These are phyloP conservation scores for Nitzschia putrida DNA, from an alignment of 108 stramenopile genomes.

Conservation along the genomic window DNA sequence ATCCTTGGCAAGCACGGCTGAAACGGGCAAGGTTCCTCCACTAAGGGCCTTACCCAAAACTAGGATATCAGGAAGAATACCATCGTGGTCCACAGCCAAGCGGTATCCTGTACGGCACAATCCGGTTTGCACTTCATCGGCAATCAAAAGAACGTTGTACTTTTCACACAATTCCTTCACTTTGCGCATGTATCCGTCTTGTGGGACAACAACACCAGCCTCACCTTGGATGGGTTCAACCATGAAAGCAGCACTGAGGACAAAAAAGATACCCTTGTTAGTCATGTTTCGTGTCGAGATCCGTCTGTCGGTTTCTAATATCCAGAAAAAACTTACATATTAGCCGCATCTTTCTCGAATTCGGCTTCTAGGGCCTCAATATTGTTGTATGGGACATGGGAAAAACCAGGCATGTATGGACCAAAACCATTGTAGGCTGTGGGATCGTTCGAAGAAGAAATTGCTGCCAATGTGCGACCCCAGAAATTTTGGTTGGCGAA, in stretches of 20 bases:
- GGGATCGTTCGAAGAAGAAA: slow-evolving; percentile 93
- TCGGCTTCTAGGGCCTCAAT: slow-evolving; percentile 81
- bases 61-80: slow-evolving; percentile 94
- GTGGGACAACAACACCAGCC: slow-evolving; percentile 98
- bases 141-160: slow-evolving; percentile 95
- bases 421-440: slow-evolving; percentile 91
- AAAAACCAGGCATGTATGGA: slow-evolving; percentile 96
- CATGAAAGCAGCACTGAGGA: slow-evolving; percentile 94
- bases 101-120: slow-evolving; percentile 92
- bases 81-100: slow-evolving; percentile 91
- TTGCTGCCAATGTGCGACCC: slow-evolving; percentile 99
- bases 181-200: slow-evolving; percentile 92
- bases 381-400: slow-evolving; percentile 88
- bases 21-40: slow-evolving; percentile 96
- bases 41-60: slow-evolving; percentile 96
- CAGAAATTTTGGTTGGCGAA: slow-evolving; percentile 99
- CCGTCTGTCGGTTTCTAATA: too few species aligned
- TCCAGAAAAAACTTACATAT: slow-evolving; percentile 22
- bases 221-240: slow-evolving; percentile 99
- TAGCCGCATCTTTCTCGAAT: slow-evolving; percentile 75
- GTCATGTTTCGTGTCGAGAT: not conserved
- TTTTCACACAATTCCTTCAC: slow-evolving; percentile 88
- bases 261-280: not conserved
- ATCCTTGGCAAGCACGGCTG: slow-evolving; percentile 91
- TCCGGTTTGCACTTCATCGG: slow-evolving; percentile 99